These are phyloP conservation scores for Chlamydomonas sphaeroides DNA, from an alignment of 139 green algal genomes.

Conservation along the genomic window DNA sequence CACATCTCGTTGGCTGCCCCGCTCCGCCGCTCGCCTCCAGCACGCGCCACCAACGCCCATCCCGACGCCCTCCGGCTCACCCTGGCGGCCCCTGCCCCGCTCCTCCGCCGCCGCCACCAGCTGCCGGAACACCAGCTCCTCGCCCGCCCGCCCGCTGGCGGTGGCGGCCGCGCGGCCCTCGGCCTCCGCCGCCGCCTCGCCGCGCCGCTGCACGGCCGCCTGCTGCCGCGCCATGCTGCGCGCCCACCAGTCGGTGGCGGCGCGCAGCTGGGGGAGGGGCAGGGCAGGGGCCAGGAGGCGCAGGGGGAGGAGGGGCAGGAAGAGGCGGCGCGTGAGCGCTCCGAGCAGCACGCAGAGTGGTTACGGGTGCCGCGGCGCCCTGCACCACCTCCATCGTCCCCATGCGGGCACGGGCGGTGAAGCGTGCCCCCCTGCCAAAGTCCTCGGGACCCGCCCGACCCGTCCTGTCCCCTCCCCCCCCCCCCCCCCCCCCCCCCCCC, in stretches of 20 bases:
- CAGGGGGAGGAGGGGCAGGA: neutral
- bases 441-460: no score
- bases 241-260: neutral
- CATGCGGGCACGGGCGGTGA: no score
- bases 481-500: no score
- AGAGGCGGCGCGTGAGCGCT: no score
- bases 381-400: no score
- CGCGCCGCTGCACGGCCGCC: neutral
- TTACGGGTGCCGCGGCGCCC: no score
- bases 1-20: no score
- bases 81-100: neutral
- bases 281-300: neutral
- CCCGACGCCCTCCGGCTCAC: neutral
- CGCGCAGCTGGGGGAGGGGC: neutral
- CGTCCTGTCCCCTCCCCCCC: no score
- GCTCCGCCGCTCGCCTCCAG: neutral
- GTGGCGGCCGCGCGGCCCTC: neutral
- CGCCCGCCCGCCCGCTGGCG: slow-evolving; percentile 48
- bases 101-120: slow-evolving; percentile 18
- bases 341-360: no score
- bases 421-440: no score
- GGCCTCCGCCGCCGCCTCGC: neutral
- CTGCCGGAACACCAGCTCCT: slow-evolving; percentile 51
- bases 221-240: neutral
- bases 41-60: neutral